Base-by-base conservation (phyloP, 768 basidiomycete genomes). In the Kwoniella sp. region DNA sequence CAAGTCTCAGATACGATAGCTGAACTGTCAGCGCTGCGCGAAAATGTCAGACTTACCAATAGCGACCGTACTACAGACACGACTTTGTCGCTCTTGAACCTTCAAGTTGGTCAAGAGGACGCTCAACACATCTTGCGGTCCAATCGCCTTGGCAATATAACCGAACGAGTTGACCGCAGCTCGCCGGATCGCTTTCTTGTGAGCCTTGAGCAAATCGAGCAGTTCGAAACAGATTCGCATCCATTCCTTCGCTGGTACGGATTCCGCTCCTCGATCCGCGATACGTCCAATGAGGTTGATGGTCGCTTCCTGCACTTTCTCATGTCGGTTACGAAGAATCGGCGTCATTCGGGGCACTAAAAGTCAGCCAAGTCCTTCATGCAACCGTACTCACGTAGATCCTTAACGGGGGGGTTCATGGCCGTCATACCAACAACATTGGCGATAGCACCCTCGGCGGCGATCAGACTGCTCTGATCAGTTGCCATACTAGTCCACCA, bases 391-490 rank as follows among this genome's bases (percentile, higher is more conserved):
- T 82, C 75, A 95, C 92, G 73, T 52, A 99, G 84, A 81, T 99
- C 95, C 75, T 99, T 99, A 23, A 99, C 92, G 0, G 95, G 95
- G 12, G 95, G 95, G 73, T 95, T 96, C 95, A 99, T 99, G 74
- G 96, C 90, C 9, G 95, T 95, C 95, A 98, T 99, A 76, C 95
- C 95, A 58, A 99, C 95, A 43, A 98, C 95, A 65, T 98, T 98
- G 60, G 95, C 95, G 67, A 99, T 98, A 41, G 95, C 95, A 59
- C 90, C 93, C 68, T 91, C 89, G 37, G 95, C 95, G 41, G 93
- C 92, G 74, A 98, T 99, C 75, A 99, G 93, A 78, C 93, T 96
- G 40, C 6, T 19, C 29, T 15, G 25, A 17, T 25, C 31, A 20
- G 10, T 17, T 22, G 20, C n/a, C 14, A 46, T 7, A 45, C 26